Conservation (phyloP, 768 basidiomycete genomes). For the Roridomyces roridus region DNA sequence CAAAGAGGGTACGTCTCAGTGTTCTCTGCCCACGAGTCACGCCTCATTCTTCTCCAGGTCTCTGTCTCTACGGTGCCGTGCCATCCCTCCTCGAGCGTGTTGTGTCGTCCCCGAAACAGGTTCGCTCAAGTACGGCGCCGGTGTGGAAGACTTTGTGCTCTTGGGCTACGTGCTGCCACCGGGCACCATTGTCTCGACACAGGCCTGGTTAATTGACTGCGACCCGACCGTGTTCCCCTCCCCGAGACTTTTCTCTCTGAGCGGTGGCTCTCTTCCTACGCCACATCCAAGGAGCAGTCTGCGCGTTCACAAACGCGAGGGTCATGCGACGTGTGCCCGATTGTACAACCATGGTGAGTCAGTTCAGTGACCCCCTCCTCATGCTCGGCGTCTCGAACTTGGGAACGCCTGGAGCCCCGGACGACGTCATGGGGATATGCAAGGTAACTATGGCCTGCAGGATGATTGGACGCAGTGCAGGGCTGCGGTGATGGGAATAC, state of each 20-base stretch:
- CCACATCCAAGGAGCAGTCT: constrained; percentile 11
- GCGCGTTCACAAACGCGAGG: too few relatives aligned
- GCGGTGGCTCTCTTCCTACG: constrained; percentile 63
- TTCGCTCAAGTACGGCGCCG: too few relatives aligned
- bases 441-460: too few relatives aligned
- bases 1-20: constrained; percentile 57
- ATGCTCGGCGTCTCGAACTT: too few relatives aligned
- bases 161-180: constrained; percentile 81
- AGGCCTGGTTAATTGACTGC: constrained; percentile 87
- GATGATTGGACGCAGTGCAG: too few relatives aligned
- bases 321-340: too few relatives aligned
- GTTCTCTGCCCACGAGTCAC: neutral
- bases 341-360: too few relatives aligned
- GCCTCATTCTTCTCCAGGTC: constrained; percentile 45
- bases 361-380: too few relatives aligned
- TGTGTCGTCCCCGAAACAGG: constrained; percentile 69
- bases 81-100: constrained; percentile 80
- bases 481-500: too few relatives aligned
- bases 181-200: constrained; percentile 76
- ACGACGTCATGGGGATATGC: too few relatives aligned
- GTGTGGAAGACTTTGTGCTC: constrained; percentile 64
- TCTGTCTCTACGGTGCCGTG: constrained; percentile 70
- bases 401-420: too few relatives aligned
- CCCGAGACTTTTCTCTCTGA: constrained; percentile 76
- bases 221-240: constrained; percentile 70